phyloP scores from a whole-genome alignment of 495 filamentous ascomycete species.

The Daldinia vernicosa region DNA sequence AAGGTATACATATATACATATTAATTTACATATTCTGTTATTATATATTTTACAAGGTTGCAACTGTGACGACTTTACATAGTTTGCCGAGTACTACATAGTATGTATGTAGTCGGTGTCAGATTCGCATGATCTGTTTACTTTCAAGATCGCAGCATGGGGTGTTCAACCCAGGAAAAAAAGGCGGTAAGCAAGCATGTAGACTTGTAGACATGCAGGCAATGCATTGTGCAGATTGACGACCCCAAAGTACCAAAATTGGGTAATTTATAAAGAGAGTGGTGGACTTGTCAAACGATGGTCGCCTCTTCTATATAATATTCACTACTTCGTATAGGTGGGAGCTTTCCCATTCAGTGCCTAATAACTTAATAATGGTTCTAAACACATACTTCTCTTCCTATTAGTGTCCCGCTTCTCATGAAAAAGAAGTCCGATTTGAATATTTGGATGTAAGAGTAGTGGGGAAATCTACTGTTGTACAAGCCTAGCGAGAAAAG shows the following conservation, averaged over 20 bases:
- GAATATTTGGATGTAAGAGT: slow-evolving; percentile 14
- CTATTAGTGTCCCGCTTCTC: neutral
- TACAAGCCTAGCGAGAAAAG: slow-evolving; percentile 24
- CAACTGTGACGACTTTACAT: neutral
- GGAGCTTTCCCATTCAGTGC: neutral
- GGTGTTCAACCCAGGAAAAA: slow-evolving; percentile 18
- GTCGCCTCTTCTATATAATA: neutral
- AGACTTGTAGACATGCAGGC: slow-evolving; percentile 27
- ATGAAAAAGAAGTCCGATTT: neutral
- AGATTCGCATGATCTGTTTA: slow-evolving; percentile 39
- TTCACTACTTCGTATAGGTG: no score
- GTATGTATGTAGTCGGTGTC: slow-evolving; percentile 27
- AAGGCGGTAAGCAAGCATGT: slow-evolving; percentile 46
- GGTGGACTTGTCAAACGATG: neutral
- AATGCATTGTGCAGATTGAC: slow-evolving; percentile 45
- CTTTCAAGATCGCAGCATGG: slow-evolving; percentile 35
- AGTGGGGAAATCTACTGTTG: slow-evolving; percentile 9
- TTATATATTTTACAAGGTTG: neutral
- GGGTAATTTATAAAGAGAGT: slow-evolving; percentile 8
- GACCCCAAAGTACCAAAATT: slow-evolving; percentile 35
- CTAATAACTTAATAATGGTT: neutral
- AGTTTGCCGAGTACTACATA: slow-evolving; percentile 4
- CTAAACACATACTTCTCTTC: neutral
- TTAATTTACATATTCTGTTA: neutral
- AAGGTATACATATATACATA: slow-evolving; percentile 6